phyloP scores from a whole-genome alignment of 768 basidiomycete species.

The Phaeolepiota aurea region DNA sequence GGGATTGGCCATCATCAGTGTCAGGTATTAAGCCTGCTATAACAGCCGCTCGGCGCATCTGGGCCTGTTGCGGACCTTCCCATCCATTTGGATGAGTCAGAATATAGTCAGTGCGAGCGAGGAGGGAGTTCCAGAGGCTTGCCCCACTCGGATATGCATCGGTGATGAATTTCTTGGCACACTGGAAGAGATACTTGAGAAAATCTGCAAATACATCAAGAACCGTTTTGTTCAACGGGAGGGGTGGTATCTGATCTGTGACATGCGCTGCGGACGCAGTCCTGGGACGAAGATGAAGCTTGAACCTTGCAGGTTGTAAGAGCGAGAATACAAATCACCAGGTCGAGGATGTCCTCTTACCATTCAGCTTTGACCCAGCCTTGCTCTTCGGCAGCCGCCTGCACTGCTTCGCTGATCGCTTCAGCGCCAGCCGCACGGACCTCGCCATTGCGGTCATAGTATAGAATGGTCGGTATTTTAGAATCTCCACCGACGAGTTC shows the following conservation, averaged over 20 bases:
- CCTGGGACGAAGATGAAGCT: conserved; percentile 26
- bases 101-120: conserved; percentile 36
- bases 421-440: conserved; percentile 37
- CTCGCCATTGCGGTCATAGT: conserved; percentile 31
- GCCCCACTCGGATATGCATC: conserved; percentile 35
- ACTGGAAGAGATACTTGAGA: conserved; percentile 37
- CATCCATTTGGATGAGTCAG: conserved; percentile 61
- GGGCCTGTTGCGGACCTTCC: conserved; percentile 50
- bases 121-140: conserved; percentile 35
- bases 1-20: conserved; percentile 24
- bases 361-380: conserved; percentile 39
- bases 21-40: conserved; percentile 43
- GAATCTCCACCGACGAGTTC: conserved; percentile 33
- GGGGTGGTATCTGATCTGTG: conserved; percentile 20
- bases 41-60: conserved; percentile 46
- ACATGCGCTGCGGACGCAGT: conserved; percentile 11
- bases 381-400: conserved; percentile 31
- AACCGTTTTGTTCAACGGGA: conserved; percentile 33
- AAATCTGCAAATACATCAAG: conserved; percentile 42
- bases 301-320: conserved; percentile 20
- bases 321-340: neutral
- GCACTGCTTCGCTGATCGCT: conserved; percentile 26
- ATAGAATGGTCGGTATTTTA: conserved; percentile 40
- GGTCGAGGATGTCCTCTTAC: conserved; percentile 13
- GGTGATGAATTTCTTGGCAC: conserved; percentile 36